phyloP scores from a whole-genome alignment of 805 yeast species.

The Saccharomyces eubayanus region DNA sequence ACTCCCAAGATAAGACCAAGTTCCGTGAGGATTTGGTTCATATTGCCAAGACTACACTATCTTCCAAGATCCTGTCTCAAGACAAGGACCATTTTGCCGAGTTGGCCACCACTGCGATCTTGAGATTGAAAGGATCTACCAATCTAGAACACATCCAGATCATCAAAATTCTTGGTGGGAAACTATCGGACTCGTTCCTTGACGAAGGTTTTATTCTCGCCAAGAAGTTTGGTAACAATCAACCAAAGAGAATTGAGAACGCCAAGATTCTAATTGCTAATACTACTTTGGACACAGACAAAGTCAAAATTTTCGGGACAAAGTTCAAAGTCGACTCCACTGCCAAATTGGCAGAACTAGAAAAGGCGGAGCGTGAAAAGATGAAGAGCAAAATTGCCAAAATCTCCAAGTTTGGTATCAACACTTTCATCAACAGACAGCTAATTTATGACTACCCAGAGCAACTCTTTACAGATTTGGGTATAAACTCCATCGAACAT shows the following conservation, averaged over 20 bases:
- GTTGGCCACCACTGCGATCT: conserved; percentile 88
- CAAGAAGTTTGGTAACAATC: conserved; percentile 89
- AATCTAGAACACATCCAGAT: conserved; percentile 88
- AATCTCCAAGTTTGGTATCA: conserved; percentile 78
- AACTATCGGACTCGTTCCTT: conserved; percentile 79
- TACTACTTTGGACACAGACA: conserved; percentile 94
- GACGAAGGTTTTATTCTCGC: conserved; percentile 94
- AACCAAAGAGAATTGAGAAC: conserved; percentile 75
- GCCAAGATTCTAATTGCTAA: conserved; percentile 88
- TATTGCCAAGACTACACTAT: conserved; percentile 87
- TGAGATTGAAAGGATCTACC: conserved; percentile 79
- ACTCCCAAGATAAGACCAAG: conserved; percentile 45
- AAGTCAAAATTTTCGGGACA: conserved; percentile 95
- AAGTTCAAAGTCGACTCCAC: conserved; percentile 95
- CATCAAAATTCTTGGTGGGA: conserved; percentile 89
- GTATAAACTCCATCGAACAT: conserved; percentile 89
- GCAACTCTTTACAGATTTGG: conserved; percentile 80
- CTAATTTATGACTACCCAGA: conserved; percentile 97
- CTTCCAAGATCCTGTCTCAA: conserved; percentile 90
- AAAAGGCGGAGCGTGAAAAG: conserved; percentile 87
- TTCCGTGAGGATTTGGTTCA: conserved; percentile 72
- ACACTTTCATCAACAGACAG: conserved; percentile 91
- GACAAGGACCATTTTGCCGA: conserved; percentile 85
- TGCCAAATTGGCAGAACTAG: conserved; percentile 85
- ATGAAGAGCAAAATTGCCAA: conserved; percentile 86